phyloP scores from a whole-genome alignment of 2,329 filamentous ascomycete species.

The Aspergillus pseudoterreus region DNA sequence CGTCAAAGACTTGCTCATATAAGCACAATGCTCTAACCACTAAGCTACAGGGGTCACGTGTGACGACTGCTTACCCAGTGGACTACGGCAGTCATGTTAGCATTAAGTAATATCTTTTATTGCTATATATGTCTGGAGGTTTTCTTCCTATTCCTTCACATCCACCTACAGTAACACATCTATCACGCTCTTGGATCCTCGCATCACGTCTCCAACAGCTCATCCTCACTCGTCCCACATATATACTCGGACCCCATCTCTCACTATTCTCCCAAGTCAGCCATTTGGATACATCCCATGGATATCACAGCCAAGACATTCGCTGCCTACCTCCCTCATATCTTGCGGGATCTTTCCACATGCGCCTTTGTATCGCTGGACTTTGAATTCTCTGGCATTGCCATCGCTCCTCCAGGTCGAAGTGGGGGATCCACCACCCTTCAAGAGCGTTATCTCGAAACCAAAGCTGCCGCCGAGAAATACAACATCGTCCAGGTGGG shows the following conservation, averaged over 20 bases:
- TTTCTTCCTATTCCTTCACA: too few relatives aligned
- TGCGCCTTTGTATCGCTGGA: conserved; percentile 63
- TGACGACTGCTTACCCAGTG: too few relatives aligned
- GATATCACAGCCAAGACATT: conserved; percentile 54
- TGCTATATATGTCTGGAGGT: too few relatives aligned
- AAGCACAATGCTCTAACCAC: too few relatives aligned
- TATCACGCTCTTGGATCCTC: too few relatives aligned
- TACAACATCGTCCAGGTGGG: conserved; percentile 65
- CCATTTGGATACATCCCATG: conserved; percentile 40
- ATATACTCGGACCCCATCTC: background rate
- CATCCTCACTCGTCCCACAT: background rate
- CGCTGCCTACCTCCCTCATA: conserved; percentile 48
- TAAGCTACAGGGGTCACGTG: too few relatives aligned
- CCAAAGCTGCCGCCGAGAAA: conserved; percentile 57
- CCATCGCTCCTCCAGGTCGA: conserved; percentile 35
- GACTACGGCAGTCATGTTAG: too few relatives aligned
- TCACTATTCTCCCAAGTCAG: background rate
- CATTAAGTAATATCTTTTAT: too few relatives aligned
- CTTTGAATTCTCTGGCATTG: conserved; percentile 64
- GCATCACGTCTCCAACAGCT: too few relatives aligned
- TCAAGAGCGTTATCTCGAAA: conserved; percentile 59
- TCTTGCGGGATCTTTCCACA: conserved; percentile 56
- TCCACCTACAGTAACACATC: too few relatives aligned
- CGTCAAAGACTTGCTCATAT: too few relatives aligned
- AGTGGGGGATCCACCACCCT: conserved; percentile 48